Base-by-base conservation (phyloP, 768 basidiomycete genomes). In the Podaxis rugospora region DNA sequence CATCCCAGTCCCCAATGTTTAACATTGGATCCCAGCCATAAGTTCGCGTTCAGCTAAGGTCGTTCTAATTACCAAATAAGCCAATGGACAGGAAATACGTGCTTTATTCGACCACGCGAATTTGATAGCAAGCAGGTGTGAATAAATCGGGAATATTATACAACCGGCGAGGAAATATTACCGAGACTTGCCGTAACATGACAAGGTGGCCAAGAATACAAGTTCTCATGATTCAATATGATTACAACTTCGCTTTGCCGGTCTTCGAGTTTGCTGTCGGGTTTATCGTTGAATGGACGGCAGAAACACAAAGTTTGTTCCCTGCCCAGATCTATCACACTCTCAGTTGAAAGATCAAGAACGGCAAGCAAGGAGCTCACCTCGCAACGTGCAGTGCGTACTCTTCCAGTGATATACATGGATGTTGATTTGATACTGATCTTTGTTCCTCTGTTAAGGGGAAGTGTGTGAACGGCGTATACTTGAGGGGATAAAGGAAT, bases 311-410 rank as follows among this genome's bases (percentile, higher is more conserved):
- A 2, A 82, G 73, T n/a, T 61, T 70, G 44, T 75, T 70, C 1
- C 70, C 71, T 23, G 71, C 70, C 76, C 79, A 80, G 4, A 82
- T 69, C 81, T 81, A 53, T 50, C 44, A 35, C 0, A 25, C 47
- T 4, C 14, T 49, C n/a, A 25, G 9, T 23, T 27, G 11, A 21
- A 21, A 27, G 47, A 3, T 23, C 1, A 16, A 28, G 36, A 40
- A 42, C 46, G 51, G 14, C 5, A 9, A 54, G 18, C n/a, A 13
- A 21, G 23, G 18, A 9, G 66, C 75, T 28, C 47, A 80, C 81
- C 71, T 83, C 80, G 57, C 76, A 79, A 60, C 78, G 69, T 11
- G 77, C 72, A 28, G 75, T 75, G 51, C 77, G 75, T 42, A 80
- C 68, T 5, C 74, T 72, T 1, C 80, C 79, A 25, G 74, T 69